Conservation (phyloP, 139 green algal genomes). For the Chlamydomonas applanata region DNA sequence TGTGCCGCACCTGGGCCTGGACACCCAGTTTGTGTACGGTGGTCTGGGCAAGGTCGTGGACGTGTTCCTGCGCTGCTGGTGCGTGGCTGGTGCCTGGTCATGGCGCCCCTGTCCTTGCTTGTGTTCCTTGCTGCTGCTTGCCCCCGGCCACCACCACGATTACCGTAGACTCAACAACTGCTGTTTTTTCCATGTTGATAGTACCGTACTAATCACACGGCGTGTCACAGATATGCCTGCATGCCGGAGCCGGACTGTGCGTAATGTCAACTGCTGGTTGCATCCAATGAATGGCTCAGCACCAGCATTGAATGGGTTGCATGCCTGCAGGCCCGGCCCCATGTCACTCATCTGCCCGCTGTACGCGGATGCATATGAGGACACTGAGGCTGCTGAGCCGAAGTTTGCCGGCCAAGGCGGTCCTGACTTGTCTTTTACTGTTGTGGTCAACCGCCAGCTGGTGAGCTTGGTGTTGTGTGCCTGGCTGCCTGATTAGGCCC, state of each 20-base stretch:
- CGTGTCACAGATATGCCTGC: too few relatives aligned
- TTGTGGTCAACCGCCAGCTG: not conserved
- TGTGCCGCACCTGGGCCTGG: constrained; percentile 36
- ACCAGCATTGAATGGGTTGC: not conserved
- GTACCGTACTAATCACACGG: too few relatives aligned
- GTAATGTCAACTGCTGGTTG: too few relatives aligned
- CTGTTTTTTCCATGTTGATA: too few relatives aligned
- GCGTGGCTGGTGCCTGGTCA: not conserved
- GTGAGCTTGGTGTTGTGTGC: not conserved
- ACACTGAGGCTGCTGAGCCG: not conserved
- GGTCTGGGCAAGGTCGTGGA: constrained; percentile 48
- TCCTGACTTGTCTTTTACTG: not conserved
- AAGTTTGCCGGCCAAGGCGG: constrained; percentile 4
- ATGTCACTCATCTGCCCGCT: constrained; percentile 43
- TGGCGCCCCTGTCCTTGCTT: too few relatives aligned
- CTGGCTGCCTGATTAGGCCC: too few relatives aligned
- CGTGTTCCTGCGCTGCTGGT: constrained; percentile 26
- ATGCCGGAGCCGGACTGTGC: too few relatives aligned
- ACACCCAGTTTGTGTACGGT: constrained; percentile 32
- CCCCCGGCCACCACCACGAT: too few relatives aligned
- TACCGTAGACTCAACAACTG: too few relatives aligned
- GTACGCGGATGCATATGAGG: constrained; percentile 21
- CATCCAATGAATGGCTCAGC: too few relatives aligned
- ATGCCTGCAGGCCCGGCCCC: constrained; percentile 18
- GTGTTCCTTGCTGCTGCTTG: too few relatives aligned